Evolutionary conservation across 441 rosid genomes (phyloP), one percentile per base, ranked within the genome.

Genomic region (Macaranga tanarius): DNA sequence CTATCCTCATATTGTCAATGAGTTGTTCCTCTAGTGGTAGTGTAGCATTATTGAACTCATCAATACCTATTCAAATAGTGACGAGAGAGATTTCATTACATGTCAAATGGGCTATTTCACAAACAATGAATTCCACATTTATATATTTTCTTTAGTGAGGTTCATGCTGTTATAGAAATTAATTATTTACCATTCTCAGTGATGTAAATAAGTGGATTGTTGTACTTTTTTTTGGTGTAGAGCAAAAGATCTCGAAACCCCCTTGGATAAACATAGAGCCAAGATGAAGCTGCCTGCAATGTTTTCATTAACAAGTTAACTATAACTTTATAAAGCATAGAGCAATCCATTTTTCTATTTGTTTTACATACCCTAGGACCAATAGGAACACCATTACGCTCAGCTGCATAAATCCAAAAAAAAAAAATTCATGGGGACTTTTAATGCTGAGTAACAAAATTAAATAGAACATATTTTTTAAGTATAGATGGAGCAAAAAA

Each of bases 131-230:
- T 42, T 31, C 7, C 45, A 42, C 45, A 3, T 34, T 28, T 1
- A 64, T 11, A 31, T 31, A 31, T 31, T 31, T 31, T 34, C 0
- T 34, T 34, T 3, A 34, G 38, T 34, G 6, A 34, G 38, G 38
- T 34, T 34, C 38, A 34, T 34, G 38, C 38, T 4, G 38, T 34
- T 34, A 34, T 34, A 34, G 38, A 5, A 34, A 34, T 34, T 34
- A 5, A 3, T 4, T 34, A n/a, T n/a, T 69, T 77, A 86, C 92
- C 90, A 64, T 89, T 87, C 38, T 89, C 90, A 10, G 90, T 89
- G 10, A 87, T 85, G 69, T 84, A 87, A 51, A 86, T 81, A n/a
- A 82, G 48, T 8, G 87, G 88, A 75, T 81, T 69, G 0, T 70
- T 75, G 67, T 89, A 89, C 12, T 82, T 84, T 13, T 15, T 64